These are phyloP conservation scores for Tolypocladium guangdongense DNA, from an alignment of 2,329 filamentous ascomycete species.

Conservation along the genomic window DNA sequence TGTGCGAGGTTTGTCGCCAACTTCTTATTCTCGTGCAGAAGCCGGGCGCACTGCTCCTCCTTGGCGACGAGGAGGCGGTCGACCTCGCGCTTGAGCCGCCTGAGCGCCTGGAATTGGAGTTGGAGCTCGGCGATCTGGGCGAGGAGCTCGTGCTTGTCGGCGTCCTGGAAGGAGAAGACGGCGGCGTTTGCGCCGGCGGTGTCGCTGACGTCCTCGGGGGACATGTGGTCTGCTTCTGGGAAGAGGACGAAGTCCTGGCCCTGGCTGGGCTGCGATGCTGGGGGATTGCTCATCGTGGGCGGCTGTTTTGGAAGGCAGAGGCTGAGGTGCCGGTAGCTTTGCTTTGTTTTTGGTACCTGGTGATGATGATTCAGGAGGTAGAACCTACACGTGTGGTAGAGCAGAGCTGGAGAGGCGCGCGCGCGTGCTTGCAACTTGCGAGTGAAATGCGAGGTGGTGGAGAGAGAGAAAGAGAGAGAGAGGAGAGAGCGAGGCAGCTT, in stretches of 20 bases:
- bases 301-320: neutral
- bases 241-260: neutral
- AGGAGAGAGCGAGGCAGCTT: neutral
- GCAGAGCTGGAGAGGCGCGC: neutral
- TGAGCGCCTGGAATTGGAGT: neutral
- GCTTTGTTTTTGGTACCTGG: neutral
- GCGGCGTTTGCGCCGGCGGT: neutral
- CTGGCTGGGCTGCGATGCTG: neutral
- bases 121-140: neutral
- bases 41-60: neutral
- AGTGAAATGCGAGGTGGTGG: neutral
- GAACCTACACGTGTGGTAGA: neutral
- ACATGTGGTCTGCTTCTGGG: neutral
- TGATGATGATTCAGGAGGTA: neutral
- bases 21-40: neutral
- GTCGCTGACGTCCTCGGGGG: neutral
- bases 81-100: neutral
- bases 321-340: neutral
- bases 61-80: neutral
- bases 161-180: neutral
- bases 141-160: neutral
- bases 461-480: neutral
- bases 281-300: neutral
- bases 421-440: neutral
- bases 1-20: neutral